Percentiles rank a stretch among this genome's conserved stretches.
These are phyloP conservation scores for Suillus occidentalis DNA, from an alignment of 768 basidiomycete genomes.

Conservation along the genomic window DNA sequence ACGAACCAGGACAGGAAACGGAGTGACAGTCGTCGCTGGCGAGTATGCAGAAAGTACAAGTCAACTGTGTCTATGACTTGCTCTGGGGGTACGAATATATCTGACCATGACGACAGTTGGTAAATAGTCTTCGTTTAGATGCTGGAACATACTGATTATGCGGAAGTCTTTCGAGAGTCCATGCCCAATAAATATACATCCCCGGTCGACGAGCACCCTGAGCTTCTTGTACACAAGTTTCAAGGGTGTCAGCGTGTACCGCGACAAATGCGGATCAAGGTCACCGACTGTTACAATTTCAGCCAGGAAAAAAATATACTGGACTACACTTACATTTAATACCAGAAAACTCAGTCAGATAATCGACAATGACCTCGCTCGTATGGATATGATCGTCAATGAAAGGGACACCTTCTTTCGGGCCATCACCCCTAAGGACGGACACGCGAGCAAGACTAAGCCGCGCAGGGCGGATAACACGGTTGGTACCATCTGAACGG, in stretches of 20 bases:
- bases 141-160: slow-evolving; percentile 80
- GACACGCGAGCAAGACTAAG: slow-evolving; percentile 94
- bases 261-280: slow-evolving; percentile 79
- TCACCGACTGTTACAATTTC: slow-evolving; percentile 69
- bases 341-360: slow-evolving; percentile 95
- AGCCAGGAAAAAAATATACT: slow-evolving; percentile 6
- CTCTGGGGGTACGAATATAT: slow-evolving; percentile 92
- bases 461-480: slow-evolving; percentile 86
- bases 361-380: slow-evolving; percentile 93
- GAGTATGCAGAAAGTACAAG: slow-evolving; percentile 80
- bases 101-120: slow-evolving; percentile 38
- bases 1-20: slow-evolving; percentile 95
- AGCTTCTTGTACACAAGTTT: slow-evolving; percentile 99
- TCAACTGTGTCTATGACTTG: slow-evolving; percentile 98
- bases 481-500: slow-evolving; percentile 92
- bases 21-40: slow-evolving; percentile 86
- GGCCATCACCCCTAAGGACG: slow-evolving; percentile 84
- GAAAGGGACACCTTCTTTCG: slow-evolving; percentile 81
- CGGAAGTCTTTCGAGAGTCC: slow-evolving; percentile 97
- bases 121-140: not conserved
- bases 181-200: slow-evolving; percentile 97
- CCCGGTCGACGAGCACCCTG: slow-evolving; percentile 86
- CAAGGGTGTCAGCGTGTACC: slow-evolving; percentile 87
- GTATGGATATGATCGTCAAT: slow-evolving; percentile 99
- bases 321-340: slow-evolving; percentile 70